A percentile compares a stretch with the other conserved stretches of the same genome.
phyloP scores from a whole-genome alignment of 2,329 filamentous ascomycete genomes.

The Penicillium sp. region DNA sequence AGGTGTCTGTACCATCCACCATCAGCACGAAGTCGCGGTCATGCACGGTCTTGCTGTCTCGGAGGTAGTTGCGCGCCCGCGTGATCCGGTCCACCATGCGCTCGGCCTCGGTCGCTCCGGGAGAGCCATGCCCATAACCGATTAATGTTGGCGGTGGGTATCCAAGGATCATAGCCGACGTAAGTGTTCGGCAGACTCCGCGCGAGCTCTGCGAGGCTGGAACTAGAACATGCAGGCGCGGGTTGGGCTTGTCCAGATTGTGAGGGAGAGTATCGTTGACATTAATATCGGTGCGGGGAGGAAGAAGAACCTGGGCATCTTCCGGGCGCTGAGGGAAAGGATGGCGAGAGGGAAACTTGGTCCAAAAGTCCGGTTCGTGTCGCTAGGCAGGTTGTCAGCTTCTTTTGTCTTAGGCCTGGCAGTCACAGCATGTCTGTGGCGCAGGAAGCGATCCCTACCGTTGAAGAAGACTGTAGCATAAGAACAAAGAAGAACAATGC shows the following conservation, averaged over 20 bases:
- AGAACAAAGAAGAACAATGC: conserved; percentile 26
- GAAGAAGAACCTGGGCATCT: conserved; percentile 30
- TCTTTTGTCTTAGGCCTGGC: background rate
- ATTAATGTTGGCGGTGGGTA: conserved; percentile 59
- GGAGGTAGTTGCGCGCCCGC: conserved; percentile 50
- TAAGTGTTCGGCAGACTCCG: conserved; percentile 56
- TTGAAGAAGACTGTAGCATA: conserved; percentile 19
- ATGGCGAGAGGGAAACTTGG: conserved; percentile 35
- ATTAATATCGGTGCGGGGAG: conserved; percentile 16
- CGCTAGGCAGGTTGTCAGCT: conserved; percentile 19
- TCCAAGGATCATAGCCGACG: conserved; percentile 58
- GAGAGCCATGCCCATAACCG: conserved; percentile 40
- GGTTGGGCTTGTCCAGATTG: conserved; percentile 35
- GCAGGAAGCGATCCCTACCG: conserved; percentile 17
- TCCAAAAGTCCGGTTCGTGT: conserved; percentile 30
- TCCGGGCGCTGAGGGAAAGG: conserved; percentile 32
- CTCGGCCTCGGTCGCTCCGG: conserved; percentile 36
- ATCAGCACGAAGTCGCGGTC: conserved; percentile 63
- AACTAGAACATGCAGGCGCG: conserved; percentile 56
- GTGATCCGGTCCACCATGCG: conserved; percentile 47
- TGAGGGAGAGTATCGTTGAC: conserved; percentile 31
- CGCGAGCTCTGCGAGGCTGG: conserved; percentile 48
- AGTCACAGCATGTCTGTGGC: background rate
- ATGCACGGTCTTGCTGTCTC: conserved; percentile 47
- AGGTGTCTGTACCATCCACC: conserved; percentile 62